Conservation (phyloP, 345 rosid genomes). For the Turnera subulata region DNA sequence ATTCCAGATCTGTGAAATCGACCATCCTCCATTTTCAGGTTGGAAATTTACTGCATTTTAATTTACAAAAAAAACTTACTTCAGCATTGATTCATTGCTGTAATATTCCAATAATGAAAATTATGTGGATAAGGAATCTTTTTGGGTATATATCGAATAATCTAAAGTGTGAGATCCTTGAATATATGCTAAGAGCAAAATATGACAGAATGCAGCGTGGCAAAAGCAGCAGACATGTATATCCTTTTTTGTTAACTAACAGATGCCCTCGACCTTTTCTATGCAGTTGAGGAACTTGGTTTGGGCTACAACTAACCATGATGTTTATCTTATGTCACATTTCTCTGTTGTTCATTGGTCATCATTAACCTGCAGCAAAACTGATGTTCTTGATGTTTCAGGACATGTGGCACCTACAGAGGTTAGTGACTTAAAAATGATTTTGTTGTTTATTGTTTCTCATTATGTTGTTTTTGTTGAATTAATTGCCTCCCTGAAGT, state of each 20-base stretch:
- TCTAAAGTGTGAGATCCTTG: too few species aligned
- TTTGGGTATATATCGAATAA: too few species aligned
- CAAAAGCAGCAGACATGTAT: not conserved
- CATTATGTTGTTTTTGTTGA: not conserved
- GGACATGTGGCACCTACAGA: constrained; percentile 52
- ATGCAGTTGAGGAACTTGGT: constrained; percentile 56
- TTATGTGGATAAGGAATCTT: too few species aligned
- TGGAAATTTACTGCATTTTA: too few species aligned
- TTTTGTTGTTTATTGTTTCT: not conserved
- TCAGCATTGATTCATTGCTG: too few species aligned
- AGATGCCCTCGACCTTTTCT: not conserved
- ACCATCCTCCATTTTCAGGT: constrained; percentile 65
- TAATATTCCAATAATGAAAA: too few species aligned
- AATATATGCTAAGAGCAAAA: too few species aligned
- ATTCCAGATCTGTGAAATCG: constrained; percentile 54
- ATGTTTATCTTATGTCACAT: constrained; percentile 56
- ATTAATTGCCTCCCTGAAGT: not conserved
- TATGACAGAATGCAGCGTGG: not conserved
- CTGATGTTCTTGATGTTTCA: constrained; percentile 54
- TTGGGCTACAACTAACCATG: constrained; percentile 59
- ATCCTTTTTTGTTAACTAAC: too few species aligned
- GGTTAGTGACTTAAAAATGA: constrained; percentile 19
- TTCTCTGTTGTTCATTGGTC: constrained; percentile 60
- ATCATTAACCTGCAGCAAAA: constrained; percentile 40
- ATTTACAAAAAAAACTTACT: too few species aligned